Percentiles rank a stretch among this genome's conserved stretches.
Evolutionary conservation across 75 land plant genomes (phyloP).

Genomic region (Chamaecyparis obtusa): DNA sequence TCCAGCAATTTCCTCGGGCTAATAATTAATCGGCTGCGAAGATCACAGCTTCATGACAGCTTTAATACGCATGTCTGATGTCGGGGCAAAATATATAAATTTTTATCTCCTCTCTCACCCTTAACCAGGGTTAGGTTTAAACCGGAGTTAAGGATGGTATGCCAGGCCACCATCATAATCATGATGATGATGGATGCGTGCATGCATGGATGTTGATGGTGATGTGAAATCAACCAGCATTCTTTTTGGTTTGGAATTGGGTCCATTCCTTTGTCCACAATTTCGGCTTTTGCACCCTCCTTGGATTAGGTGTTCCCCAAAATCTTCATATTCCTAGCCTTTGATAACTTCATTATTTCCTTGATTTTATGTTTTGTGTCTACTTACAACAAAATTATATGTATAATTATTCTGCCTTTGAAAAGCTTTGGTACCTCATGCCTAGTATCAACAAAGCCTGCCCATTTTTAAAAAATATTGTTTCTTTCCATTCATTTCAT

Average conservation of each 20-base stretch:
- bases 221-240: background rate
- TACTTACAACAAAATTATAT: no score
- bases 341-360: background rate
- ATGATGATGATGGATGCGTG: background rate
- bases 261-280: background rate
- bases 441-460: no score
- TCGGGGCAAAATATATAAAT: slow-evolving; percentile 10
- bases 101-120: background rate
- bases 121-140: no score
- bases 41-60: slow-evolving; percentile 11
- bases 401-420: no score
- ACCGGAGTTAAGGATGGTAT: no score
- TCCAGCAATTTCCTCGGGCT: background rate
- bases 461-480: no score
- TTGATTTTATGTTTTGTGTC: background rate
- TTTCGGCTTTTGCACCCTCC: background rate
- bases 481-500: no score
- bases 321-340: background rate
- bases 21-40: background rate
- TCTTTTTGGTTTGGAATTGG: no score
- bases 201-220: background rate
- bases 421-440: no score
- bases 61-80: slow-evolving; percentile 14
- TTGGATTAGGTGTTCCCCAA: background rate
- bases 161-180: background rate